Conservation (phyloP, 2,329 filamentous ascomycete genomes). For the Fusarium hostae region DNA sequence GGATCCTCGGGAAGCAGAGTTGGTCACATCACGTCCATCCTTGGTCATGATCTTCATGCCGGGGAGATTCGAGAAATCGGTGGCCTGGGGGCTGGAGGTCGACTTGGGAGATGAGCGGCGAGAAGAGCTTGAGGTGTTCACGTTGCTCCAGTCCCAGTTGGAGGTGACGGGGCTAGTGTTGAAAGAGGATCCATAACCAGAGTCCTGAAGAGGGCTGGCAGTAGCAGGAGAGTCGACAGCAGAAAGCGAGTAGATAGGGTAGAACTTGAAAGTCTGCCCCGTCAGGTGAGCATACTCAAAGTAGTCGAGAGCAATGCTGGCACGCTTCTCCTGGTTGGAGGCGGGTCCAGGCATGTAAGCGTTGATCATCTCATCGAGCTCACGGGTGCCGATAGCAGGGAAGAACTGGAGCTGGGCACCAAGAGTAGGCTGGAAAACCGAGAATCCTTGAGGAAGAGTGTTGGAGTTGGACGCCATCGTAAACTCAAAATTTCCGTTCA, state of each 20-base stretch:
- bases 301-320: constrained; percentile 68
- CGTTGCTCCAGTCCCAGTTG: constrained; percentile 59
- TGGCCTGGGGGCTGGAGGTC: constrained; percentile 46
- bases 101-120: constrained; percentile 44
- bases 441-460: constrained; percentile 61
- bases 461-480: constrained; percentile 44
- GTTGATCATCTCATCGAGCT: constrained; percentile 70
- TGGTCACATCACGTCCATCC: constrained; percentile 71
- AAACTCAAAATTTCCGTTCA: constrained; percentile 12
- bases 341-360: constrained; percentile 65
- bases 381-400: constrained; percentile 70
- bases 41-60: constrained; percentile 76
- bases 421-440: constrained; percentile 67
- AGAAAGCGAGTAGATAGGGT: constrained; percentile 59
- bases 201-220: constrained; percentile 55
- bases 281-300: constrained; percentile 64
- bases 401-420: constrained; percentile 72
- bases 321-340: constrained; percentile 68
- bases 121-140: constrained; percentile 48
- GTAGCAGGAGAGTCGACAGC: constrained; percentile 57
- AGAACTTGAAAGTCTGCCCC: constrained; percentile 70
- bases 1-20: constrained; percentile 69
- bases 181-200: constrained; percentile 59
- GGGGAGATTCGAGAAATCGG: constrained; percentile 65
- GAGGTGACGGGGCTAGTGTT: constrained; percentile 62